Evolutionary conservation across 2,329 filamentous ascomycete genomes (phyloP), one percentile per base, ranked within the genome.

Genomic region (Domatiomyces globalis): DNA sequence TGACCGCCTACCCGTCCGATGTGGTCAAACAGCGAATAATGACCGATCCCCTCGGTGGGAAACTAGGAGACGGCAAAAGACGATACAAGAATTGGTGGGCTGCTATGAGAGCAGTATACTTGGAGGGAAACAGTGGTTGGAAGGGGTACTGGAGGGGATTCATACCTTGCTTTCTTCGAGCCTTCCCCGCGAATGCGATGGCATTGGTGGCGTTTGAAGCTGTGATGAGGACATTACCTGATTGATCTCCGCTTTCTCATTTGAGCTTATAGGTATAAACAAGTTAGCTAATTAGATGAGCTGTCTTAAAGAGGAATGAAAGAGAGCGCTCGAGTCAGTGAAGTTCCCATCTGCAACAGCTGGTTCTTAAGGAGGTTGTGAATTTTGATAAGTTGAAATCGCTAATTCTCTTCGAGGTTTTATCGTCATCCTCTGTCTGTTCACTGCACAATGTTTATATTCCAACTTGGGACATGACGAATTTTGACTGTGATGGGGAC

Each of bases 21-120:
- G 86, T 95, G 19, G 82, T 96, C 51, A 96, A 96, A 75, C 90
- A 96, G 73, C 78, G 88, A 29, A 84, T 98, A 65, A 96, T 98
- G 92, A 95, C 90, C 12, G 92, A 96, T 68, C 81, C 86, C 4
- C 71, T 96, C 49, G 89, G 84, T 1, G 83, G 84, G 1, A 73
- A 71, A 1, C 68, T 89, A 10, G 72, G 75, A 17, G 84, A 87
- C 58, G 81, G 85, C 8, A 72, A 76, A 52, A 77, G 80, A 55
- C 78, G 73, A 58, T 96, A 89, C 64, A 73, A 69, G 10, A 71
- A 75, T 48, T 96, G 92, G 92, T 80, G 75, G 63, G 80, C 90
- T 59, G 92, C 90, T 0, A 90, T 86, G 0, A 72, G 65, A 49
- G 78, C 84, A 0, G 84, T 96, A 1, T 94, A 85, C 62, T 73